Evolutionary conservation across 164 flowering plant genomes (phyloP), one percentile per base, ranked within the genome.

Genomic region (Vitis vinifera): DNA sequence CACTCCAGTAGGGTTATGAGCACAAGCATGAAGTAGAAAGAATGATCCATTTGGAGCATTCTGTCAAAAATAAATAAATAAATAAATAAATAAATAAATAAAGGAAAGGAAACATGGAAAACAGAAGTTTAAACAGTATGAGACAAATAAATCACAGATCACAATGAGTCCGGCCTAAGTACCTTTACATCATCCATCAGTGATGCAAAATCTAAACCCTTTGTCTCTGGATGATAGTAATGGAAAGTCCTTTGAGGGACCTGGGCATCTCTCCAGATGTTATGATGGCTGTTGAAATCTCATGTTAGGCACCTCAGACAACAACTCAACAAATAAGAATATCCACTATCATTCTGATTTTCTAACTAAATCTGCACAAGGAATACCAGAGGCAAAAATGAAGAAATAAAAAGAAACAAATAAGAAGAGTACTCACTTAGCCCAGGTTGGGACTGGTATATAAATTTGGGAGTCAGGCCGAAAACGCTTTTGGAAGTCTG

Each of bases 1-100:
- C 48, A 95, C 99, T 68, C 99, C 99, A 71, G 99, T 95, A 68
- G 99, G 99, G 80, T 95, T 95, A 73, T 95, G 99, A 74, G 99
- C 99, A 83, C 98, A 95, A 9, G 99, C 99, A 80, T 95, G 99
- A 65, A 95, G 93, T 72, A 95, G 81, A 80, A 94, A 90, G 83
- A 95, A 87, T 9, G 99, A 91, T 1, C 99, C 98, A 76, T 80
- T 85, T 69, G 99, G 99, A 69, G 99, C 98, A 89, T 90, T 90
- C 99, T 94, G 44, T 37, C 8, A 4, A 37, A 1, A 23, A 23
- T 23, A 23, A 37, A 37, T 23, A 23, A 37, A 37, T 37, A 1
- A 23, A 23, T 23, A 23, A 37, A 37, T 23, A 23, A 37, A 37
- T 37, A 37, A 37, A 3, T 37, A 37, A 37, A 37, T 37, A 37